phyloP scores from a whole-genome alignment of 108 stramenopile genomes.

The Cylindrotheca closterium region DNA sequence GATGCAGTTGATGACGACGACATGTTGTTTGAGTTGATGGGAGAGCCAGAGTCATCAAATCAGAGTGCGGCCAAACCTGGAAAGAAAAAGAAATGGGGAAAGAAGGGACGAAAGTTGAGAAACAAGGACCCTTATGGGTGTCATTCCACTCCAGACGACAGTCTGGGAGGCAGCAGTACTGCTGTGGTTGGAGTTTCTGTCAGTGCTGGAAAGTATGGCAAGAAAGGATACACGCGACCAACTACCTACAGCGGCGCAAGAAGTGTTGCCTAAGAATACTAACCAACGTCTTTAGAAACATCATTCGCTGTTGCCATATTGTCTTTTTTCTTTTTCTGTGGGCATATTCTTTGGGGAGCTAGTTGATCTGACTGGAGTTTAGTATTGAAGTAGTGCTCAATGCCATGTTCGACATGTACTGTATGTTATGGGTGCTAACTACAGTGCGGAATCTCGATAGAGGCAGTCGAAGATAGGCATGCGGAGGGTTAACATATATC shows the following conservation, averaged over 20 bases:
- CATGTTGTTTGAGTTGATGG: constrained; percentile 45
- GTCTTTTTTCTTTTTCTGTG: too few species aligned
- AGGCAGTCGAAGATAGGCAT: too few species aligned
- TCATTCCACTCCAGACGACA: constrained; percentile 65
- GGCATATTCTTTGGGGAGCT: too few species aligned
- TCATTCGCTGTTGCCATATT: background rate
- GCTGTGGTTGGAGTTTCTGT: constrained; percentile 30
- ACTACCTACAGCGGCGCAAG: constrained; percentile 54
- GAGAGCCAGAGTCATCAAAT: constrained; percentile 9
- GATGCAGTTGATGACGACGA: constrained; percentile 39
- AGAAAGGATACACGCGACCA: constrained; percentile 57
- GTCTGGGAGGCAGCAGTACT: constrained; percentile 24
- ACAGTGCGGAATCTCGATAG: too few species aligned
- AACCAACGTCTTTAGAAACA: background rate
- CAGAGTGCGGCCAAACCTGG: constrained; percentile 49
- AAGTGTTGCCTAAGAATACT: background rate
- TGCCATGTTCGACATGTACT: too few species aligned
- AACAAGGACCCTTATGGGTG: constrained; percentile 92
- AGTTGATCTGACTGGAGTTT: too few species aligned
- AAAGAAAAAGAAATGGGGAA: constrained; percentile 76
- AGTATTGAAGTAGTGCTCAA: too few species aligned
- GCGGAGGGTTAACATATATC: too few species aligned
- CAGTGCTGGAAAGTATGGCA: constrained; percentile 68
- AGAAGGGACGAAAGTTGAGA: constrained; percentile 83
- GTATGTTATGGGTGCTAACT: too few species aligned